Evolutionary conservation across 2,329 filamentous ascomycete species (phyloP).

Genomic region (Fusarium sp.): DNA sequence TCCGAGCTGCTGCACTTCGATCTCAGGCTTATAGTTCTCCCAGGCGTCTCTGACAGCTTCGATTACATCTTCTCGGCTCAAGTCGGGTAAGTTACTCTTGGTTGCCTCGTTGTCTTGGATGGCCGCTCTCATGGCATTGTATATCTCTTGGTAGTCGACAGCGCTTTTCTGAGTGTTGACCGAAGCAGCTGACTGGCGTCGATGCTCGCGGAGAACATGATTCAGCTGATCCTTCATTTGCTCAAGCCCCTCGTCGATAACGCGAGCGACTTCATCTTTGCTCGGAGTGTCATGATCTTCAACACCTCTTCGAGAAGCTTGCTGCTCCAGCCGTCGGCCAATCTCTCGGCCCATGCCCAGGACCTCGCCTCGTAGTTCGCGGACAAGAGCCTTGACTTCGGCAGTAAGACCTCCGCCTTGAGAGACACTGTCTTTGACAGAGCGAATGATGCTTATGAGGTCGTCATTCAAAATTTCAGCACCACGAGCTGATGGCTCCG

Average conservation of each 20-base stretch:
- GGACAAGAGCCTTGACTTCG: slow-evolving; percentile 89
- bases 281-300: slow-evolving; percentile 63
- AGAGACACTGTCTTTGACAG: slow-evolving; percentile 90
- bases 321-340: slow-evolving; percentile 80
- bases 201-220: slow-evolving; percentile 78
- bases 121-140: slow-evolving; percentile 83
- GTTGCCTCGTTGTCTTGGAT: slow-evolving; percentile 68
- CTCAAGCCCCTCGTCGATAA: slow-evolving; percentile 82
- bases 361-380: slow-evolving; percentile 90
- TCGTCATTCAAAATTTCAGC: slow-evolving; percentile 78
- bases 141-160: slow-evolving; percentile 85
- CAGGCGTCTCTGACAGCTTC: slow-evolving; percentile 89
- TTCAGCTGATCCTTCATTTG: slow-evolving; percentile 89
- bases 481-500: slow-evolving; percentile 54
- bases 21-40: slow-evolving; percentile 94
- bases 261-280: slow-evolving; percentile 76
- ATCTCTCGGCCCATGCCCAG: slow-evolving; percentile 94
- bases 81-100: slow-evolving; percentile 50
- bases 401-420: slow-evolving; percentile 90
- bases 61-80: slow-evolving; percentile 85
- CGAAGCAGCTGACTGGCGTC: slow-evolving; percentile 73
- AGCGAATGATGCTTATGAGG: slow-evolving; percentile 81
- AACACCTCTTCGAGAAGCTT: slow-evolving; percentile 62
- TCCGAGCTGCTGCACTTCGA: slow-evolving; percentile 89
- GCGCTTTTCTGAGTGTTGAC: slow-evolving; percentile 67